Evolutionary conservation across 768 basidiomycete species (phyloP).

Genomic region (Rhizopogon rudus): DNA sequence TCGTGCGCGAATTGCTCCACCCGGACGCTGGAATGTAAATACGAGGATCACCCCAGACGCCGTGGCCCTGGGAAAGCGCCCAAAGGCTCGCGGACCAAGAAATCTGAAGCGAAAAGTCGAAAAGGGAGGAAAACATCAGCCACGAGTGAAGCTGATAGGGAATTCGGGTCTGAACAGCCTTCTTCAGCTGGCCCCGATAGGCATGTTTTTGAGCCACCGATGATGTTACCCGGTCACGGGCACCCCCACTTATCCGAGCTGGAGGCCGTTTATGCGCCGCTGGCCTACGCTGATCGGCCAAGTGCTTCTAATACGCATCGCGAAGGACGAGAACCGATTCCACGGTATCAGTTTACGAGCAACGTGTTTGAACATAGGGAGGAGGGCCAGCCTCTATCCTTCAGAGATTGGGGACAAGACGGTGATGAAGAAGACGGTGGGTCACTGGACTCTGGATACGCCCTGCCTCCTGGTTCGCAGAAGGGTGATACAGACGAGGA

Average conservation of each 20-base stretch:
- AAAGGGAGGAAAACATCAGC: constrained; percentile 7
- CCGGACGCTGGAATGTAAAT: constrained; percentile 48
- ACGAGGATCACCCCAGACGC: constrained; percentile 47
- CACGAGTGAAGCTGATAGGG: constrained; percentile 2
- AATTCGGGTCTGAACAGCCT: background rate
- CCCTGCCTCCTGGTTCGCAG: background rate
- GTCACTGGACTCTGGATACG: background rate
- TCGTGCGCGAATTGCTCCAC: constrained; percentile 57
- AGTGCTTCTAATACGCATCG: background rate
- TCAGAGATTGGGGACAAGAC: background rate
- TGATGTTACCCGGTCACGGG: constrained; percentile 1
- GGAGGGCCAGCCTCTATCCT: background rate
- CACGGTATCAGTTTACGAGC: background rate
- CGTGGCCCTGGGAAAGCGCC: constrained; percentile 76
- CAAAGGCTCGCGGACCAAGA: constrained; percentile 50
- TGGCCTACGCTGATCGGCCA: constrained; percentile 1
- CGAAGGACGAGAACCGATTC: background rate
- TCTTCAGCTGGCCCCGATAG: background rate
- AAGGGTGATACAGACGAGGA: background rate
- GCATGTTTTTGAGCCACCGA: constrained; percentile 1
- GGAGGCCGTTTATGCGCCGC: background rate
- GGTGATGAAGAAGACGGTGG: background rate
- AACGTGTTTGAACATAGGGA: background rate
- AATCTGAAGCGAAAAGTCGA: constrained; percentile 23
- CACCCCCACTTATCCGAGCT: background rate